These are phyloP conservation scores for Hypoxylon sp. DNA, from an alignment of 2,329 filamentous ascomycete genomes.

Conservation along the genomic window DNA sequence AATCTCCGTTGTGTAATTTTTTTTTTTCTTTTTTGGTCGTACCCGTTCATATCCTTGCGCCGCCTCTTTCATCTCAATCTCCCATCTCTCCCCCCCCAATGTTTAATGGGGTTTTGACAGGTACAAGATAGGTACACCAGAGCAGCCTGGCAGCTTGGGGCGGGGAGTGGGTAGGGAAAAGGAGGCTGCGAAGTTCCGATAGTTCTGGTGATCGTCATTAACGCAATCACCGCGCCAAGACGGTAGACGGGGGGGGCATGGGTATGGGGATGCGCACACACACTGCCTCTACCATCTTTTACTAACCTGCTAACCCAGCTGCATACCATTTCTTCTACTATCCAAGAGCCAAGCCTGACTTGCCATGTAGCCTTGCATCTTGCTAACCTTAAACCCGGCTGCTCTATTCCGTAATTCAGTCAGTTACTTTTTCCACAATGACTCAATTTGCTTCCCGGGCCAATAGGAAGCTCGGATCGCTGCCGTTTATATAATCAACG, in stretches of 20 bases:
- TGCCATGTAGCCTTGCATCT: conserved; percentile 1
- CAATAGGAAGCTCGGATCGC: conserved; percentile 16
- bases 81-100: no score
- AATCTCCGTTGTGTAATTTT: conserved; percentile 6
- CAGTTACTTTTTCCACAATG: conserved; percentile 12
- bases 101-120: conserved; percentile 6
- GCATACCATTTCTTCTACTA: no score
- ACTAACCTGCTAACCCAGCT: not conserved
- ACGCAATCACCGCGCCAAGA: conserved; percentile 40
- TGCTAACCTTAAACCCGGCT: not conserved
- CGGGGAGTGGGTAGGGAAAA: conserved; percentile 19
- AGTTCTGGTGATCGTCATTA: conserved; percentile 50
- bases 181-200: conserved; percentile 45
- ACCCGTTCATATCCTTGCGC: conserved; percentile 1
- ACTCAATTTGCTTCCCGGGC: conserved; percentile 13
- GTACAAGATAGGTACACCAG: conserved; percentile 29
- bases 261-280: conserved; percentile 10
- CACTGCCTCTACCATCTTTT: not conserved
- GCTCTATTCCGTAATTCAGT: not conserved
- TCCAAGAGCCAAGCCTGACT: not conserved
- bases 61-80: conserved; percentile 20
- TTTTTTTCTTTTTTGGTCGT: conserved; percentile 12
- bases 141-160: not conserved
- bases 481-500: conserved; percentile 27
- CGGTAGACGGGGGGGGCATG: conserved; percentile 30